Conservation (phyloP, 2,329 filamentous ascomycete genomes). For the Cladosporium cucumerinum region DNA sequence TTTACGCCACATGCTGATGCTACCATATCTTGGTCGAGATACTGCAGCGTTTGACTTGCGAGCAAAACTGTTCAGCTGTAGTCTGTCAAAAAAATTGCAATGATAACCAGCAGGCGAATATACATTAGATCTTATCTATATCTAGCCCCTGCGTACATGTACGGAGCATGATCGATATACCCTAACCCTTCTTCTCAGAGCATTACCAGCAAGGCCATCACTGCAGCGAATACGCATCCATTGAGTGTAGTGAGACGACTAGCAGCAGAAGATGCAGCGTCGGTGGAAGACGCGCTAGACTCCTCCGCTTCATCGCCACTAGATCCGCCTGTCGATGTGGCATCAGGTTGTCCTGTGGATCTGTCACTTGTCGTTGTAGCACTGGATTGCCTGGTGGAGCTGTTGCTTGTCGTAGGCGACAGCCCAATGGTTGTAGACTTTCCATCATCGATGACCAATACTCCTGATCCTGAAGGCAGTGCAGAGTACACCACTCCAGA, state of each 20-base stretch:
- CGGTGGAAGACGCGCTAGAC: neutral
- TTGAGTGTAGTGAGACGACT: neutral
- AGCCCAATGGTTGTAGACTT: slow-evolving; percentile 1
- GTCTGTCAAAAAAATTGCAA: neutral
- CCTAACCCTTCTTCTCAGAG: neutral
- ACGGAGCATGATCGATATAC: neutral
- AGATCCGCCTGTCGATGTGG: neutral
- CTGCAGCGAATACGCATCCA: neutral
- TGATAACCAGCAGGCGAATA: neutral
- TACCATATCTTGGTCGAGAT: neutral
- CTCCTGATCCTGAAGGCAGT: neutral
- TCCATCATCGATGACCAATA: neutral
- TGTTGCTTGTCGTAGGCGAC: neutral
- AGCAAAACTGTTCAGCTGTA: neutral
- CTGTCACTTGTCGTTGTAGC: neutral
- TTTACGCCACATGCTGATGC: neutral
- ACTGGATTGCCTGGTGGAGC: neutral
- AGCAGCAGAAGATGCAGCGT: neutral
- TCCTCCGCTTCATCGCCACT: neutral
- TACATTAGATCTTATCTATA: neutral
- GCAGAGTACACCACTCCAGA: neutral
- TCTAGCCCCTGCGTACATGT: neutral
- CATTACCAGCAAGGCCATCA: neutral
- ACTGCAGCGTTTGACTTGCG: neutral
- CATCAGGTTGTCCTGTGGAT: neutral